Evolutionary conservation across 78 protist genomes (phyloP), one percentile per base, ranked within the genome.

Genomic region (Cavenderia fasciculata): DNA sequence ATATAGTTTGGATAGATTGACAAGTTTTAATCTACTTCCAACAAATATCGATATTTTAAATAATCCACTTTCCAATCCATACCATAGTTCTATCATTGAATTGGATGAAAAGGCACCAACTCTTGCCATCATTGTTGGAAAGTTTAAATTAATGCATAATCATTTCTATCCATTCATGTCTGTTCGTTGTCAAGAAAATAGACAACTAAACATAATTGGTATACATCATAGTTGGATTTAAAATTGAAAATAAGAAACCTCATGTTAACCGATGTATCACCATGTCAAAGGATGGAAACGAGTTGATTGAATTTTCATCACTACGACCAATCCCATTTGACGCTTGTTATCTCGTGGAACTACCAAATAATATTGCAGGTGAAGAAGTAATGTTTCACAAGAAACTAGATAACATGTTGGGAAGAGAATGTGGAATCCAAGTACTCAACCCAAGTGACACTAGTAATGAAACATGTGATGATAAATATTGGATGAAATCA

Each of bases 91-190:
- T n/a, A n/a, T n/a, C n/a, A n/a, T n/a, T n/a, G n/a, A n/a, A n/a
- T n/a, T n/a, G n/a, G n/a, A n/a, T n/a, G n/a, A n/a, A 54, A 18
- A 59, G 5, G 11, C 19, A 59, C 7, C 3, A 33, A 62, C 87
- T 23, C 62, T 59, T 36, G 62, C 63, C 11, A 70, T 77, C 0
- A 52, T 77, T 10, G 27, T 33, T 31, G 87, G 87, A 19, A 77
- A 77, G 33, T 21, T 2, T 3, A 77, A 72, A 25, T 62, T 77
- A 8, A 77, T 77, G 87, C 27, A 52, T 6, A 46, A 77, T 41
- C 87, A 77, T 16, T 63, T 62, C 57, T 62, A 77, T 38, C 87
- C 87, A 59, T 77, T 77, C 74, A 46, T 65, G 33, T 62, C 74
- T 0, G 14, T 16, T 25, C 44, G 33, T 3, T 23, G n/a, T 12